Conservation (phyloP, 495 filamentous ascomycete genomes). For the Umbilicaria muhlenbergii region DNA sequence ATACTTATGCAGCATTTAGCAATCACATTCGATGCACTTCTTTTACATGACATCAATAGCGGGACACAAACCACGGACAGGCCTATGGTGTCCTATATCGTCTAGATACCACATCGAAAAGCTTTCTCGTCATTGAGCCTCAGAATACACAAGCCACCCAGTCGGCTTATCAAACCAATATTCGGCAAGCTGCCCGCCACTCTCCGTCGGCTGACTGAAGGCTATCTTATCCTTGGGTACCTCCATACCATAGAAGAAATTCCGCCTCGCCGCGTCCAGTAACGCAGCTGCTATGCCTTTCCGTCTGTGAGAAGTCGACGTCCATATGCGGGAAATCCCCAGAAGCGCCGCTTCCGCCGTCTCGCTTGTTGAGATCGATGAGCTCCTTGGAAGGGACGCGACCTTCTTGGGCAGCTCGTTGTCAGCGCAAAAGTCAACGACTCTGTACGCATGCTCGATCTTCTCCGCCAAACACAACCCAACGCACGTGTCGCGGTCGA, state of each 20-base stretch:
- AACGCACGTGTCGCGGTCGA: conserved; percentile 46
- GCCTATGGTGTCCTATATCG: neutral
- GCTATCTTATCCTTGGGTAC: conserved; percentile 47
- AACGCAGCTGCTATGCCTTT: conserved; percentile 46
- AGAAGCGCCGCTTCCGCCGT: conserved; percentile 35
- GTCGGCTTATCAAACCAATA: conserved; percentile 41
- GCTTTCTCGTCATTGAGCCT: conserved; percentile 14
- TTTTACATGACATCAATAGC: conserved; percentile 2
- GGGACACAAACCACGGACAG: conserved; percentile 1
- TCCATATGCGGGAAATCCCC: conserved; percentile 62
- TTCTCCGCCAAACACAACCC: conserved; percentile 52
- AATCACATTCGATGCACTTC: too few relatives aligned
- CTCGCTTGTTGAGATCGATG: conserved; percentile 29
- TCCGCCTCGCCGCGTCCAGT: conserved; percentile 43
- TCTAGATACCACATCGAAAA: too few relatives aligned
- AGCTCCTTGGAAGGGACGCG: conserved; percentile 17
- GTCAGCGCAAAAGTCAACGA: conserved; percentile 22
- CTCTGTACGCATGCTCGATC: conserved; percentile 39
- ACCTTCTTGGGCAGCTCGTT: conserved; percentile 11
- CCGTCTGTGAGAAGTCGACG: conserved; percentile 40
- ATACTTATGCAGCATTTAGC: too few relatives aligned
- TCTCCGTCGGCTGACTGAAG: conserved; percentile 65
- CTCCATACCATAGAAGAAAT: conserved; percentile 52
- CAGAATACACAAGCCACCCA: conserved; percentile 38
- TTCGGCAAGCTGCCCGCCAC: conserved; percentile 44